Base-by-base conservation (phyloP, 1,139 yeast species). In the Candida labiduridarum region DNA sequence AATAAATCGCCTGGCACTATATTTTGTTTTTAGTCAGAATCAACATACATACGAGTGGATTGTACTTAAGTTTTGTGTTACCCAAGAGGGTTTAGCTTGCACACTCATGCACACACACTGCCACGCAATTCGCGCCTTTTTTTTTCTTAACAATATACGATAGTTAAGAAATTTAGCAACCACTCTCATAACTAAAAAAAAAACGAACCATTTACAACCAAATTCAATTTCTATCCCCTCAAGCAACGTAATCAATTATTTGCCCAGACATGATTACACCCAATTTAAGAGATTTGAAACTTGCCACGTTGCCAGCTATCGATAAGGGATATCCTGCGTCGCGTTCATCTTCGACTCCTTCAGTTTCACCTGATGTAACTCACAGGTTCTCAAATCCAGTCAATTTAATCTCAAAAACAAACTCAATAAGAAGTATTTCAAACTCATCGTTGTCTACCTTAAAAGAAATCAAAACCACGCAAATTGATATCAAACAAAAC, bases 321-420 rank as follows among this genome's bases (percentile, higher is more conserved):
- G 39, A 19, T 42, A 8, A n/a, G 14, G 29, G 30, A 7, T 12
- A 39, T 4, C 29, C 45, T 2, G 19, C 29, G 2, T 22, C 30
- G 19, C 33, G 39, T 2, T 16, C 39, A 19, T 30, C 30, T 42
- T 41, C 36, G 8, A 41, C 27, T 29, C 34, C 36, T 5, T 16
- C 38, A 12, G 30, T 19, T 7, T 5, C 29, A 16, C 16, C 35
- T 9, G 35, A 41, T 31, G 11, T 18, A 16, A 22, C 30, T 16
- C 39, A 33, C 22, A 42, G 22, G 25, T 42, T 42, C 14, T 33
- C 39, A 14, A 42, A 42, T 18, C 45, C 45, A 42, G 33, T 42
- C 18, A 30, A 22, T 31, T 30, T 41, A 6, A 41, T 41, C 4
- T 41, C 44, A 27, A 41, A 11, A 41, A 41, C 30, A 16, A 22